Conservation (phyloP, 1,284 basidiomycete species). For the Apiotrichum veenhuisii region DNA sequence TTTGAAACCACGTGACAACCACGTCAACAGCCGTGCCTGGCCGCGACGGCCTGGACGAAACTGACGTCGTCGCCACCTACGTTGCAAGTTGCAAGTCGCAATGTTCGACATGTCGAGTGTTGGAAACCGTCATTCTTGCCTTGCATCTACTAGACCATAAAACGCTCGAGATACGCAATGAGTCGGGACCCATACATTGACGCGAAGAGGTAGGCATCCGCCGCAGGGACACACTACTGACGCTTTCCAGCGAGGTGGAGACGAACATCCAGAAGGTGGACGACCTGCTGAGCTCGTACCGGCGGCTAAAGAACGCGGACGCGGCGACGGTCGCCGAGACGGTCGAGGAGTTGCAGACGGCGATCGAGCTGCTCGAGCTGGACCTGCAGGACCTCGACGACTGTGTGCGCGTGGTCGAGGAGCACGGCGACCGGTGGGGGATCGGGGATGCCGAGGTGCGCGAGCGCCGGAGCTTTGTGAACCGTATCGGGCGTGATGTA, state of each 20-base stretch:
- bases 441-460: conserved; percentile 69
- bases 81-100: no score
- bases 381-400: conserved; percentile 85
- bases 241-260: conserved; percentile 39
- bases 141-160: background rate
- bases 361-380: conserved; percentile 69
- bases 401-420: conserved; percentile 78
- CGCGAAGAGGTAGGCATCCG: conserved; percentile 33
- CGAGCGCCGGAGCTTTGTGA: conserved; percentile 68
- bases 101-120: no score
- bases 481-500: conserved; percentile 66
- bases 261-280: conserved; percentile 30
- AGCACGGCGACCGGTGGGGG: conserved; percentile 76
- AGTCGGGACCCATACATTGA: conserved; percentile 45
- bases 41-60: no score
- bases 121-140: no score
- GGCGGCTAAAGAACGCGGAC: conserved; percentile 16
- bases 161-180: conserved; percentile 20
- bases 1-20: no score
- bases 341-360: conserved; percentile 62
- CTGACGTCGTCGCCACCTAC: no score
- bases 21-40: no score
- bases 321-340: conserved; percentile 19
- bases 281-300: conserved; percentile 28
- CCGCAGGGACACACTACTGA: background rate